Evolutionary conservation across 345 rosid species (phyloP).

Genomic region (Passiflora organensis): DNA sequence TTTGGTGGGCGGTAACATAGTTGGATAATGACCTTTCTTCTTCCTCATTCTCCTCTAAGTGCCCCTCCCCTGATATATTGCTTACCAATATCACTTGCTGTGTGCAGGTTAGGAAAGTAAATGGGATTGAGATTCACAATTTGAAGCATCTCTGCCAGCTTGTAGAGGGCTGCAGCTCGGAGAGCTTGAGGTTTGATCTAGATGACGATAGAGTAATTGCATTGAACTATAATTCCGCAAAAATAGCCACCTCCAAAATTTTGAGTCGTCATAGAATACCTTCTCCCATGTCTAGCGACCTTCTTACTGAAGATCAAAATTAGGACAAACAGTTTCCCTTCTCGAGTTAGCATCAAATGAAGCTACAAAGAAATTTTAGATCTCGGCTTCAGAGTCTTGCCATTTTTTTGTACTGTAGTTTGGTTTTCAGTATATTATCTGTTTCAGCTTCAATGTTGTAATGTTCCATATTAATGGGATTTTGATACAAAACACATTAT

Average conservation of each 20-base stretch:
- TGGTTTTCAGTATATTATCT: no score
- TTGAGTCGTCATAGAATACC: slow-evolving; percentile 75
- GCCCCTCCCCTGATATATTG: no score
- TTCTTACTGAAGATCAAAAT: slow-evolving; percentile 27
- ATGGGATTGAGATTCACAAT: slow-evolving; percentile 61
- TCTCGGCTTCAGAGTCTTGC: no score
- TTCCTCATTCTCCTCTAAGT: no score
- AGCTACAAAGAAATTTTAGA: no score
- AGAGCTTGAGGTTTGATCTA: slow-evolving; percentile 66
- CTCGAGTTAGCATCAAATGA: no score
- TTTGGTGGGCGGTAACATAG: no score
- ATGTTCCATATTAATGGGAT: no score
- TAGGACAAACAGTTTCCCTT: slow-evolving; percentile 7
- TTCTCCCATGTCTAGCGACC: slow-evolving; percentile 53
- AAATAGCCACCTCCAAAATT: slow-evolving; percentile 57
- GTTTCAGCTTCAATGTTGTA: no score
- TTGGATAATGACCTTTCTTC: no score
- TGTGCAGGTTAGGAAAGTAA: slow-evolving; percentile 75
- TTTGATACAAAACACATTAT: no score
- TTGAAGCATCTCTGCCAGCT: slow-evolving; percentile 65
- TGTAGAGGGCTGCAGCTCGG: slow-evolving; percentile 50
- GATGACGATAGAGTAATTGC: slow-evolving; percentile 74
- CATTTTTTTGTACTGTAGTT: no score
- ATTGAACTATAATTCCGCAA: slow-evolving; percentile 49
- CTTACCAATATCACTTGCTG: slow-evolving; percentile 4